Evolutionary conservation across 2,329 filamentous ascomycete species (phyloP), one percentile per base, ranked within the genome.

Genomic region (Volutella citrinella): DNA sequence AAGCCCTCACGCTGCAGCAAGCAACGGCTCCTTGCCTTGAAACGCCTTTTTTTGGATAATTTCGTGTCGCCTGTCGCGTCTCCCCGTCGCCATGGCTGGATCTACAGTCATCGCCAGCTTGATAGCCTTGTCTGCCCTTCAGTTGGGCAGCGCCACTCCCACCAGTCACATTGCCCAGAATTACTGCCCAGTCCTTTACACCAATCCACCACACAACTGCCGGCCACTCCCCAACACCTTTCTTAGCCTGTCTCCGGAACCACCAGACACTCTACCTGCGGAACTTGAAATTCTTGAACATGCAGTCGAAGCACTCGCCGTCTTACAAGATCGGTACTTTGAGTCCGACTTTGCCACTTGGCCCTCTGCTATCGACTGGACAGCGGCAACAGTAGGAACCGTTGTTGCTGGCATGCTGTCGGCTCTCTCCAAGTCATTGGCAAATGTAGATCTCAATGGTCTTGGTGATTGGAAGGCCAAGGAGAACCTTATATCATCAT

Each of bases 341-440:
- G 74, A 80, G 28, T 64, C 83, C 5, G 85, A 85, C 72, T 67
- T 84, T 21, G 89, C 86, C 10, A 88, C 80, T 17, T 97, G 90
- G 87, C 87, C 89, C 1, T 72, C 73, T 2, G 77, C 86, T 19
- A 96, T 95, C 52, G 91, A 96, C 65, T 97, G 91, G 91, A 97
- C 91, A 0, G 83, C 82, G 13, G 90, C 91, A 5, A 87, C 96
- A 8, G 69, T 87, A 49, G 81, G 82, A 26, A 95, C 90, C 0
- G 80, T 91, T 36, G 64, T 95, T 21, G 84, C 87, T 0, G 84
- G 81, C 11, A 76, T 82, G 4, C 71, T 93, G 12, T 77, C 73
- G 12, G 82, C 84, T n/a, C 65, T 95, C 34, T 85, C 85, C 20
- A 70, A 66, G 32, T 78, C 78, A 10, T 63, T 82, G 17, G 56